Evolutionary conservation across 306 rosid genomes (phyloP), one percentile per base, ranked within the genome.

Genomic region (Rosa lucieae): DNA sequence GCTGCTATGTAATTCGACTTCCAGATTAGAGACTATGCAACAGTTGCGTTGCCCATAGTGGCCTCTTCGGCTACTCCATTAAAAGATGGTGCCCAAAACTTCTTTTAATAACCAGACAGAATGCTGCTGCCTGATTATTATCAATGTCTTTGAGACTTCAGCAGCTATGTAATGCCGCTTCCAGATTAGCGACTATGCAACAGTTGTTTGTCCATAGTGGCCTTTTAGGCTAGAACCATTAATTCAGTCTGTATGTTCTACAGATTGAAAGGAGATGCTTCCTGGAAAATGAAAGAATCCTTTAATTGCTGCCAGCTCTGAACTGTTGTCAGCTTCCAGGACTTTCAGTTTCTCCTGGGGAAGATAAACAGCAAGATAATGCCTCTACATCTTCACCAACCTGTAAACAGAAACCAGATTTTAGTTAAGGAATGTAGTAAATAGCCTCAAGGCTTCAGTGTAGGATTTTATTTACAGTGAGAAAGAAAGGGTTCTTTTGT

Each of bases 381-480:
- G 52, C 46, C 63, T 70, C 14, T 43, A 44, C 75, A 76, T 59
- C 77, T 72, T 76, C 87, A 61, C 52, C 47, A 21, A 62, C 84
- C 95, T 87, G 92, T 56, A 85, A 29, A 76, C 37, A 68, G 44
- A 76, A 73, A 85, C 55, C 61, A 78, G 12, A 77, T 26, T 26
- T 70, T 32, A 79, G 82, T 72, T 21, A n/a, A 21, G 32, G 32
- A n/a, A n/a, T n/a, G 13, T 18, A 48, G 37, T 2, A 47, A 84
- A 13, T 42, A 32, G 6, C n/a, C 35, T 9, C 17, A 44, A 23
- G 5, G 23, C 61, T 69, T 80, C 53, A 17, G 76, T 59, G 21
- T 65, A 81, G 3, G 10, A 35, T 53, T 61, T 39, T 35, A 67
- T 67, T 4, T 17, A 39, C 23, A 3, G 14, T 9, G 6, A 46